These are phyloP conservation scores for Fremontodendron californicum DNA, from an alignment of 345 rosid genomes.

Conservation along the genomic window DNA sequence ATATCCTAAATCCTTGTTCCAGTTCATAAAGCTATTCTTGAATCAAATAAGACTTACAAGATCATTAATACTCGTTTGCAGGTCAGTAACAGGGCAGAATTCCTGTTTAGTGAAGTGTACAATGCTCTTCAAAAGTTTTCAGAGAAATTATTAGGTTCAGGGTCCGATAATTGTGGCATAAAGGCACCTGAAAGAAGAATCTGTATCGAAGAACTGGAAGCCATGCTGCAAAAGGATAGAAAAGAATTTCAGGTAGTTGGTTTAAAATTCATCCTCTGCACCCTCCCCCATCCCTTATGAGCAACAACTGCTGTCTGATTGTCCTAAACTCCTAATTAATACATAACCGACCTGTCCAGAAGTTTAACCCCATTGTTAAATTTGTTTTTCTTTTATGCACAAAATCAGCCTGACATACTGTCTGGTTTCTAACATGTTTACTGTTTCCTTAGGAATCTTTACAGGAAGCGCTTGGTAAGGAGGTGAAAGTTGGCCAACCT, in stretches of 20 bases:
- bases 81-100: conserved; percentile 55
- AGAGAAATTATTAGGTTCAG: conserved; percentile 41
- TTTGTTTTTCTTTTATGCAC: background rate
- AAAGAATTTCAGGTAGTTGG: conserved; percentile 69
- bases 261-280: background rate
- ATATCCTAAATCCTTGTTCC: conserved; percentile 5
- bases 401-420: background rate
- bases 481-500: conserved; percentile 49
- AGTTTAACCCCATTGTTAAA: background rate
- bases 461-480: conserved; percentile 38
- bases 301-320: conserved; percentile 3
- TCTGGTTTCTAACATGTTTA: conserved; percentile 2
- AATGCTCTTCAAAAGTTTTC: conserved; percentile 53
- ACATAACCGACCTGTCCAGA: background rate
- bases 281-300: background rate
- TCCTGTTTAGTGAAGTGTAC: conserved; percentile 59
- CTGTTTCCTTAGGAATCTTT: conserved; percentile 51
- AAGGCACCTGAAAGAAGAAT: conserved; percentile 34
- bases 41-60: conserved; percentile 14
- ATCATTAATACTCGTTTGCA: conserved; percentile 26
- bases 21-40: conserved; percentile 3
- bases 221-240: conserved; percentile 58
- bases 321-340: background rate
- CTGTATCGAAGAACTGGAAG: conserved; percentile 53
- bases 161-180: conserved; percentile 27